A percentile compares a stretch with the other conserved stretches of the same genome.
phyloP scores from a whole-genome alignment of 306 rosid species.

The Prinsepia uniflora region DNA sequence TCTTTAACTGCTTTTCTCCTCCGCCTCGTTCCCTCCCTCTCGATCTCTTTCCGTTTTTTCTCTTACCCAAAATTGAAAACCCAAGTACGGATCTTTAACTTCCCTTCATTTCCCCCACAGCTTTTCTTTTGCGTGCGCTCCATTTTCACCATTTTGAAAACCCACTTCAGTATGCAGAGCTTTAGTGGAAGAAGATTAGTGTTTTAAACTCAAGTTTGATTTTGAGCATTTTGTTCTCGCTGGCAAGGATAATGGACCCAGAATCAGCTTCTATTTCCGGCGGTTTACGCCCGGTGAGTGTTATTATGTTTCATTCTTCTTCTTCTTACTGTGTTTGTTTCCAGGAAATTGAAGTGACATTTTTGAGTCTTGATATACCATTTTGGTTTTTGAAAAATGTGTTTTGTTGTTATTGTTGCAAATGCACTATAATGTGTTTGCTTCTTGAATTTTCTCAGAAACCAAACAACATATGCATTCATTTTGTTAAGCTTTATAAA shows the following conservation, averaged over 20 bases:
- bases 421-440: neutral
- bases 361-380: neutral
- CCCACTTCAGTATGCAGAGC: neutral
- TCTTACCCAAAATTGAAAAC: neutral
- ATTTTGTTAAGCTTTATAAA: neutral
- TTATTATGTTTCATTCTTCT: neutral
- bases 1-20: slow-evolving; percentile 4
- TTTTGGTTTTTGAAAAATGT: neutral
- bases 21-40: neutral
- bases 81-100: neutral
- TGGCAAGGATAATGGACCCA: slow-evolving; percentile 15
- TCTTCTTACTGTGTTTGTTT: neutral
- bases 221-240: slow-evolving; percentile 2
- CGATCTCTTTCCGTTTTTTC: neutral
- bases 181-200: neutral
- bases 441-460: neutral
- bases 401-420: neutral
- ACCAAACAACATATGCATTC: slow-evolving; percentile 3
- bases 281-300: slow-evolving; percentile 1
- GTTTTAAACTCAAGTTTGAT: neutral
- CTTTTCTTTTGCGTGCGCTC: neutral
- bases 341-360: neutral
- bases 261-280: slow-evolving; percentile 3
- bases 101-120: neutral
- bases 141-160: neutral